These are phyloP conservation scores for Myriosclerotinia duriaeana DNA, from an alignment of 2,329 filamentous ascomycete species.

Conservation along the genomic window DNA sequence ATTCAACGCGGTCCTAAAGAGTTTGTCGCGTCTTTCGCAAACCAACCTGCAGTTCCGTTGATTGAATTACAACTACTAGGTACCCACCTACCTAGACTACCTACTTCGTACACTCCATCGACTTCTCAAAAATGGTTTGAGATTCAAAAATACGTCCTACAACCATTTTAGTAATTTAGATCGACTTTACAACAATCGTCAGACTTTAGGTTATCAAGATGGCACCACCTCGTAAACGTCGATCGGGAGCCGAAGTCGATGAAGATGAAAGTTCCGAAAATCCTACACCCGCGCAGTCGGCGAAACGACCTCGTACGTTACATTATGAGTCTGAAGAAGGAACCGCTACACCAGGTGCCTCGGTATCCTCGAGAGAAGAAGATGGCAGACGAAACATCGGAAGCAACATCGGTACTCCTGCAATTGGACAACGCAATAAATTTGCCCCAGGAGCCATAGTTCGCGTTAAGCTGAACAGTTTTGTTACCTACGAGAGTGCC, in stretches of 20 bases:
- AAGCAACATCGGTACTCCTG: neutral
- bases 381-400: constrained; percentile 8
- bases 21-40: constrained; percentile 14
- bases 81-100: neutral
- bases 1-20: neutral
- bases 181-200: neutral
- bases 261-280: constrained; percentile 33
- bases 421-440: neutral
- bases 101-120: neutral
- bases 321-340: constrained; percentile 23
- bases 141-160: neutral
- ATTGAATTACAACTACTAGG: neutral
- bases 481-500: constrained; percentile 90
- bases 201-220: constrained; percentile 8
- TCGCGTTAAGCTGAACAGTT: constrained; percentile 80
- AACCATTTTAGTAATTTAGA: neutral
- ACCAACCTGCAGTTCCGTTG: neutral
- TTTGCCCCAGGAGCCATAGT: constrained; percentile 75
- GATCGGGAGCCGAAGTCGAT: constrained; percentile 33
- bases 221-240: constrained; percentile 27
- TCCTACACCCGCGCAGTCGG: constrained; percentile 27
- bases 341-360: constrained; percentile 20
- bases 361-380: constrained; percentile 24
- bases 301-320: constrained; percentile 36
- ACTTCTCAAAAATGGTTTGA: neutral